phyloP scores from a whole-genome alignment of 2,329 filamentous ascomycete species.

The Fusarium luffae region DNA sequence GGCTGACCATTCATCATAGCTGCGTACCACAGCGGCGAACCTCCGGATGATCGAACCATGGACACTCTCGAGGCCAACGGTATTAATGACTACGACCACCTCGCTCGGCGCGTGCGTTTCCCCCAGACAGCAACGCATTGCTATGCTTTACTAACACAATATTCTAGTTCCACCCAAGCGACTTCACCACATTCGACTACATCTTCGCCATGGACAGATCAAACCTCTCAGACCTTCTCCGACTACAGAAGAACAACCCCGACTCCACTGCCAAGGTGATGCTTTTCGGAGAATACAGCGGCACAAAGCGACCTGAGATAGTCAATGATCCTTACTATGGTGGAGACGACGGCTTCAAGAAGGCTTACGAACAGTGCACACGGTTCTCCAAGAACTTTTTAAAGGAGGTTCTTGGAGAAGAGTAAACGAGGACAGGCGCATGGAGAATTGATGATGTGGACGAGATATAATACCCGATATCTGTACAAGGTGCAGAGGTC shows the following conservation, averaged over 20 bases:
- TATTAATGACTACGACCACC: constrained; percentile 81
- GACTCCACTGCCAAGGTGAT: constrained; percentile 73
- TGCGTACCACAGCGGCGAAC: constrained; percentile 82
- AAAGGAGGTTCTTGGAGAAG: constrained; percentile 58
- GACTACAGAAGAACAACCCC: constrained; percentile 68
- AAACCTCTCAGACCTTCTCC: constrained; percentile 78
- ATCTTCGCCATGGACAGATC: constrained; percentile 93
- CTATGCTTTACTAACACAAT: constrained; percentile 10
- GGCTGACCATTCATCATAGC: constrained; percentile 55
- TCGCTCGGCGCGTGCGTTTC: constrained; percentile 74
- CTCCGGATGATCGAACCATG: constrained; percentile 86
- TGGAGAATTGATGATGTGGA: constrained; percentile 1
- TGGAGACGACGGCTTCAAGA: constrained; percentile 81
- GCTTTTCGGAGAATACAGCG: constrained; percentile 86
- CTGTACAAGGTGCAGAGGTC: constrained; percentile 32
- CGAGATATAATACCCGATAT: constrained; percentile 42
- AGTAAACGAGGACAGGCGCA: constrained; percentile 2
- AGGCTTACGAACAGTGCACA: constrained; percentile 85
- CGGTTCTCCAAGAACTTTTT: constrained; percentile 83
- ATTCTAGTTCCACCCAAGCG: constrained; percentile 66
- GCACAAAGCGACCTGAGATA: constrained; percentile 72
- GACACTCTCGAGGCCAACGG: constrained; percentile 77
- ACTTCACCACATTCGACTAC: constrained; percentile 91
- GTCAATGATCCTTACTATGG: constrained; percentile 94
- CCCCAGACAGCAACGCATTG: not conserved